phyloP scores from a whole-genome alignment of 352 stramenopile species.

The Stramenopiles sp. region DNA sequence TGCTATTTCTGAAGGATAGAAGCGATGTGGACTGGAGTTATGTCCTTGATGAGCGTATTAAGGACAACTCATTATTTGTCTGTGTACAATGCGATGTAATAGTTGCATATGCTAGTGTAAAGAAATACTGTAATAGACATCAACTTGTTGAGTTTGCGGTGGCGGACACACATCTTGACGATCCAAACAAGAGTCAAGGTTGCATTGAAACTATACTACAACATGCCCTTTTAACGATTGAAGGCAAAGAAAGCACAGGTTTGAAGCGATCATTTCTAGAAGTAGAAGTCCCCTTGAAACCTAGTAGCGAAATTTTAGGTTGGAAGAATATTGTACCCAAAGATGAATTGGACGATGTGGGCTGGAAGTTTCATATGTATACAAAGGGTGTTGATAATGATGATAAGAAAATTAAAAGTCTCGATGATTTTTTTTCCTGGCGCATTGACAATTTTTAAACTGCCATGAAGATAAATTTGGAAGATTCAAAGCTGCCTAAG shows the following conservation, averaged over 20 bases:
- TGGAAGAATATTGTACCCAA: not conserved
- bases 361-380: not conserved
- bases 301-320: not conserved
- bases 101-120: not conserved
- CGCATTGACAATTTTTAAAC: not conserved
- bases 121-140: not conserved
- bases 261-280: not conserved
- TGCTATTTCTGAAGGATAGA: not conserved
- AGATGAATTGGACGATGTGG: not conserved
- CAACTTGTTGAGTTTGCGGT: not conserved
- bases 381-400: not conserved
- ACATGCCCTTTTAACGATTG: not conserved
- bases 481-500: too few relatives aligned
- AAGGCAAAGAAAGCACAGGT: not conserved
- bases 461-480: too few relatives aligned
- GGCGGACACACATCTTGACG: not conserved
- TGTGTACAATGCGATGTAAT: not conserved
- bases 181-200: not conserved
- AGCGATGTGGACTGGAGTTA: not conserved
- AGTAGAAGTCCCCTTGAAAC: not conserved
- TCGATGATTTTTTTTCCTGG: not conserved
- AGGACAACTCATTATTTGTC: not conserved
- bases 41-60: not conserved
- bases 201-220: not conserved
- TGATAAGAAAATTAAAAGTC: not conserved